phyloP scores from a whole-genome alignment of 2,329 filamentous ascomycete species.

The Beauveria sp. region DNA sequence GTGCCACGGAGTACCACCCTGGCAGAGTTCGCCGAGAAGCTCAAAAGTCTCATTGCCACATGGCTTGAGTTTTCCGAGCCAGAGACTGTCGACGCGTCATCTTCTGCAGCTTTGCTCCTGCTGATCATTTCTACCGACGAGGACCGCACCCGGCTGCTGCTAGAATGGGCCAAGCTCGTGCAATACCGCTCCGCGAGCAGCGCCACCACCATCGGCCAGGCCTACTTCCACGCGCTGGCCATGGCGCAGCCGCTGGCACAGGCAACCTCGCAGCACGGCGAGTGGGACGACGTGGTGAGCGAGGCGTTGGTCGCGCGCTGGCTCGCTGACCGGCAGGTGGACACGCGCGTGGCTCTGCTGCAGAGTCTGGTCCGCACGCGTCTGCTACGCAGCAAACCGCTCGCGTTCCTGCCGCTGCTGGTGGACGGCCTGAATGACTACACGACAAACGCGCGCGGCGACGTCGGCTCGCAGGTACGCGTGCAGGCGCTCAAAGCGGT shows the following conservation, averaged over 20 bases:
- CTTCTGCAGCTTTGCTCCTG: constrained; percentile 43
- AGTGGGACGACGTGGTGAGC: constrained; percentile 29
- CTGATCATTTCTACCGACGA: constrained; percentile 34
- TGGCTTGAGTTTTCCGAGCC: constrained; percentile 45
- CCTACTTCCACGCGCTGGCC: constrained; percentile 46
- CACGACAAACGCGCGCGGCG: constrained; percentile 79
- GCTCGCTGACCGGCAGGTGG: constrained; percentile 40
- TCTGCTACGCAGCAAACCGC: constrained; percentile 33
- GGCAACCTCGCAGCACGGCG: constrained; percentile 15
- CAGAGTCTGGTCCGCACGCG: constrained; percentile 43
- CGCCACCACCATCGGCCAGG: constrained; percentile 33
- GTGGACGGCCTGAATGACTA: constrained; percentile 72
- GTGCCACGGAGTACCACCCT: constrained; percentile 10
- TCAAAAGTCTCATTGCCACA: constrained; percentile 28
- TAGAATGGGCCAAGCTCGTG: constrained; percentile 40
- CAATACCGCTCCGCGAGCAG: constrained; percentile 24
- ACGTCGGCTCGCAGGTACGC: constrained; percentile 81
- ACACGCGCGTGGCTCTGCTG: constrained; percentile 47
- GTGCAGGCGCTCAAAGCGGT: constrained; percentile 74
- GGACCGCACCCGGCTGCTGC: constrained; percentile 32
- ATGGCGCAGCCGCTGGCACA: constrained; percentile 37
- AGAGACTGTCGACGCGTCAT: constrained; percentile 41
- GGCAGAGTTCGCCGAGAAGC: constrained; percentile 17
- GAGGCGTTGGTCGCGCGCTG: constrained; percentile 45
- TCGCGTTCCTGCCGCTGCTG: constrained; percentile 38